These are phyloP conservation scores for Phellopilus nigrolimitatus DNA, from an alignment of 1,284 basidiomycete species.

Conservation along the genomic window DNA sequence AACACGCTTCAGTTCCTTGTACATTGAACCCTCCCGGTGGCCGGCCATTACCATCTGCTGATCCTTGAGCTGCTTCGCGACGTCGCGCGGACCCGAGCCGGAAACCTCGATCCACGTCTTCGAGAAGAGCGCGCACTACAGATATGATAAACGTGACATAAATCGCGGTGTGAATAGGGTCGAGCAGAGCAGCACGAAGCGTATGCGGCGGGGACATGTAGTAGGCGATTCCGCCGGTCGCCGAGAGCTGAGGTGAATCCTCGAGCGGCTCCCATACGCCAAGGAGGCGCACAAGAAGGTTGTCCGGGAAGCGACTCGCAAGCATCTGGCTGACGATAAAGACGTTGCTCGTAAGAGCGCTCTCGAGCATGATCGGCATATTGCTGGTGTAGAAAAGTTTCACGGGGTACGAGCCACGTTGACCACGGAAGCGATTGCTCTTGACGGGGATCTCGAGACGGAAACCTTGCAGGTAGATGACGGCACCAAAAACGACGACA, in stretches of 20 bases:
- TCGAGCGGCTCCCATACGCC: slow-evolving; percentile 98
- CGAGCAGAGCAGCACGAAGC: slow-evolving; percentile 79
- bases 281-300: slow-evolving; percentile 85
- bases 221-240: slow-evolving; percentile 91
- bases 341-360: slow-evolving; percentile 89
- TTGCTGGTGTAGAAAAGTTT: slow-evolving; percentile 99
- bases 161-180: slow-evolving; percentile 90
- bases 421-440: slow-evolving; percentile 93
- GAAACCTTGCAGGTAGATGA: slow-evolving; percentile 99
- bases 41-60: slow-evolving; percentile 99
- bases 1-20: slow-evolving; percentile 97
- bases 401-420: slow-evolving; percentile 92
- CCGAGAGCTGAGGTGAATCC: slow-evolving; percentile 88
- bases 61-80: slow-evolving; percentile 98
- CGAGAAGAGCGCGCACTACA: slow-evolving; percentile 94
- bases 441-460: slow-evolving; percentile 98
- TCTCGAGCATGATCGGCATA: slow-evolving; percentile 99
- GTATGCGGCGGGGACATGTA: slow-evolving; percentile 98
- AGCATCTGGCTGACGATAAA: slow-evolving; percentile 98
- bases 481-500: slow-evolving; percentile 84
- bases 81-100: slow-evolving; percentile 90
- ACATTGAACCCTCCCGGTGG: slow-evolving; percentile 95
- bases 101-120: slow-evolving; percentile 99
- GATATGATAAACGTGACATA: slow-evolving; percentile 93
- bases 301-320: slow-evolving; percentile 83